Base-by-base conservation (phyloP, 2,329 filamentous ascomycete genomes). In the Claviceps maximensis region DNA sequence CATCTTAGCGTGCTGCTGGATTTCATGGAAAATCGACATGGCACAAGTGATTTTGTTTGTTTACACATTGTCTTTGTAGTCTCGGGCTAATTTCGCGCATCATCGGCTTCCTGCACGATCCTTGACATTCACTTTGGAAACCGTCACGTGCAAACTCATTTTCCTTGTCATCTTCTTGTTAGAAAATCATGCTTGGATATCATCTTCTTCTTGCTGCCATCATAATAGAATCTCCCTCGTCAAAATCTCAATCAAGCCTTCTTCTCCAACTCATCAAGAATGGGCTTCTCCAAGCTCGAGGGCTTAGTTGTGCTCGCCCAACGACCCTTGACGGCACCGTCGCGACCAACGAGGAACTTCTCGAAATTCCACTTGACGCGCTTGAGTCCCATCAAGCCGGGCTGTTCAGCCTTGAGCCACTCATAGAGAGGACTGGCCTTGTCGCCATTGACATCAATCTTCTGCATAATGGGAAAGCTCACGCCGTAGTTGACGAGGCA, bases 351-450 rank as follows among this genome's bases (percentile, higher is more conserved):
- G 58, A 98, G 74, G 73, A 96, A 98, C 80, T 98, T 98, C 72
- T 98, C 93, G 75, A 97, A 98, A 74, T 98, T 98, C 93, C 93
- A 98, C 85, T 97, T 96, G 63, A 98, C 77, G 57, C 84, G 72
- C 83, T 94, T 91, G 65, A 97, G 68, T 21, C 93, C 93, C 72
- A 97, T 72, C 53, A 96, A 64, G 23, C 93, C 90, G 1, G 91
- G 79, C 75, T 89, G 85, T 71, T 83, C 73, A 45, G 71, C 69
- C 75, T 85, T 86, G 64, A 86, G 69, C 80, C 80, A 98, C 66
- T 86, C 50, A 47, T 56, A 61, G 25, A 61, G 50, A 3, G 90
- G 89, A 62, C 82, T 81, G 48, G 89, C 86, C 31, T 82, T 75
- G 61, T 86, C 81, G 63, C 93, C 93, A 68, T 98, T 98, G 65